These are phyloP conservation scores for Lecanicillium sp. DNA, from an alignment of 2,329 filamentous ascomycete genomes.

Conservation along the genomic window DNA sequence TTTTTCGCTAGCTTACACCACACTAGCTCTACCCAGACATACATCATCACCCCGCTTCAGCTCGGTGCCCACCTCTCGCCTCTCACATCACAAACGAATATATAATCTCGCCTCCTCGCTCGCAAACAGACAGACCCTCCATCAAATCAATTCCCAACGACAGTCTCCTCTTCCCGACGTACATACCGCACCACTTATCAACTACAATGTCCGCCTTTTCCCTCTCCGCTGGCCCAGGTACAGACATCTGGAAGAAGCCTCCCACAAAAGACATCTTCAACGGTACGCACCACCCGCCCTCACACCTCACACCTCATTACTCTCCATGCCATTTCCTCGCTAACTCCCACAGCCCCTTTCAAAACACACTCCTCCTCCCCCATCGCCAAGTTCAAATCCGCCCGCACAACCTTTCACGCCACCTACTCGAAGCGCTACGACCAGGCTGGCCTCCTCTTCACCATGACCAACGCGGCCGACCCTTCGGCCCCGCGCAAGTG, in stretches of 20 bases:
- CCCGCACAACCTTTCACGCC: constrained; percentile 53
- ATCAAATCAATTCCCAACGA: neutral
- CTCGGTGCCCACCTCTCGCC: too few species aligned
- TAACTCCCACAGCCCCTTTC: constrained; percentile 1
- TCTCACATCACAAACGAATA: too few species aligned
- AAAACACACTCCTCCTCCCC: constrained; percentile 12
- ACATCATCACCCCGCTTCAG: too few species aligned
- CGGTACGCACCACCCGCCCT: constrained; percentile 27
- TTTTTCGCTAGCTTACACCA: too few species aligned
- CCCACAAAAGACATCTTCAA: constrained; percentile 59
- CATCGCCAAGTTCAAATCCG: constrained; percentile 53
- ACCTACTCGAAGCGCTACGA: constrained; percentile 39
- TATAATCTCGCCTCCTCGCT: neutral
- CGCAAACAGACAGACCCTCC: neutral
- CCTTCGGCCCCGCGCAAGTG: constrained; percentile 44
- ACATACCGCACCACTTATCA: neutral
- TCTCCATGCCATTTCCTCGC: neutral
- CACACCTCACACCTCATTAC: neutral
- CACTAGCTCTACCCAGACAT: too few species aligned
- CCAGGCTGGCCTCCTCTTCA: constrained; percentile 34
- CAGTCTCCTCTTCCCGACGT: neutral
- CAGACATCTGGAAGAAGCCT: constrained; percentile 73
- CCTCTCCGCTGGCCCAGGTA: constrained; percentile 50
- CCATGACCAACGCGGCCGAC: constrained; percentile 31
- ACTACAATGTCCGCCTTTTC: constrained; percentile 28